Percentiles rank a stretch among this genome's conserved stretches.
These are phyloP conservation scores for Schizosaccharomyces octosporus DNA, from an alignment of 805 yeast species.

Conservation along the genomic window DNA sequence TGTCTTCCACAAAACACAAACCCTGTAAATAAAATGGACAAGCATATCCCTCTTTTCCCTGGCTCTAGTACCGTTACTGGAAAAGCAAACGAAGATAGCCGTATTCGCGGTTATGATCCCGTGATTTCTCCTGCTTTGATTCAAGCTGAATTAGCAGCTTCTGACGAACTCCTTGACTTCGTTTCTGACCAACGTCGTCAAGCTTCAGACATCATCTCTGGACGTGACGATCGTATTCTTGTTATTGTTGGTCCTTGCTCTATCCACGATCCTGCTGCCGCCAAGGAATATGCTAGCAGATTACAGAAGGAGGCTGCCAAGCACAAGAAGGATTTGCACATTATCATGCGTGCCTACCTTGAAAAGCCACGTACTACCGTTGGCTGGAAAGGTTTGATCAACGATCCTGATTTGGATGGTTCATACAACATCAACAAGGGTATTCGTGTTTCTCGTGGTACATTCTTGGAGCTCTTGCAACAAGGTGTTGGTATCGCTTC, in stretches of 20 bases:
- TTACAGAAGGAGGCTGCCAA: conserved; percentile 56
- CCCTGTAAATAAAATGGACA: not conserved
- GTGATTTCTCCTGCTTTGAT: conserved; percentile 76
- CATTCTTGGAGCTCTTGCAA: conserved; percentile 58
- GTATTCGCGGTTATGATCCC: conserved; percentile 73
- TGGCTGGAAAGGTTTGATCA: conserved; percentile 96
- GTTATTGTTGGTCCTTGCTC: conserved; percentile 95
- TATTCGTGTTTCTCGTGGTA: conserved; percentile 58
- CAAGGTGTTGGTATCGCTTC: conserved; percentile 78
- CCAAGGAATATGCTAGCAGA: conserved; percentile 54
- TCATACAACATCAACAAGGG: conserved; percentile 91
- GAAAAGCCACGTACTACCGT: conserved; percentile 98
- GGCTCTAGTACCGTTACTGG: not conserved
- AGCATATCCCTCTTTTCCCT: conserved; percentile 2
- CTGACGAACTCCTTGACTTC: conserved; percentile 7
- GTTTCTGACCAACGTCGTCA: not conserved
- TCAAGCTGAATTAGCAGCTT: conserved; percentile 60
- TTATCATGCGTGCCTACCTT: conserved; percentile 90
- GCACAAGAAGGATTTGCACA: conserved; percentile 47
- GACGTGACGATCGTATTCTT: conserved; percentile 19
- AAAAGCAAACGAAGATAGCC: conserved; percentile 19
- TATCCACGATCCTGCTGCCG: conserved; percentile 70
- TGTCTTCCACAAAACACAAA: not conserved
- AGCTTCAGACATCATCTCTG: conserved; percentile 4
- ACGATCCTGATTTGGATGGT: conserved; percentile 85